Evolutionary conservation across 2,329 filamentous ascomycete genomes (phyloP).

Genomic region (Nemania sp.): DNA sequence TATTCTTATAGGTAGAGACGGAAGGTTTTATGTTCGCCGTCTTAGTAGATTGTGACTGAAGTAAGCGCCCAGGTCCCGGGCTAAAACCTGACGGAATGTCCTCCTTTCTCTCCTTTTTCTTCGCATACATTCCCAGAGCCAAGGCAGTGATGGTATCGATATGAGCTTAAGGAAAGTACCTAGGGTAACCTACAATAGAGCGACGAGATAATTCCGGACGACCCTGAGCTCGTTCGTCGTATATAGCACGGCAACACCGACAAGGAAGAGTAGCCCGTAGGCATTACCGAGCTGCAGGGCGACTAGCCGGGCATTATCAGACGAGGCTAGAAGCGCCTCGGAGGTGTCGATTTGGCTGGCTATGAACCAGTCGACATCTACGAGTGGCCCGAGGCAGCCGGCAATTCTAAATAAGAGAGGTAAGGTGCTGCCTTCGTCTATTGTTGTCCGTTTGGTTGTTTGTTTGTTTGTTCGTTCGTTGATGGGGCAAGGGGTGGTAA

Average conservation of each 20-base stretch:
- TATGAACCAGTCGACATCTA: slow-evolving; percentile 72
- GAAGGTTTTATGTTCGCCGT: neutral
- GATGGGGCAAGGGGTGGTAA: no score
- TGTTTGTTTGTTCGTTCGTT: no score
- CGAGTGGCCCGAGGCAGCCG: slow-evolving; percentile 68
- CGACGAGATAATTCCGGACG: slow-evolving; percentile 74
- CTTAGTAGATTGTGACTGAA: neutral
- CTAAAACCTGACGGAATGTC: no score
- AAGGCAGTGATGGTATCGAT: no score
- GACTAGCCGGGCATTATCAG: slow-evolving; percentile 65
- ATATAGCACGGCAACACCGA: slow-evolving; percentile 73
- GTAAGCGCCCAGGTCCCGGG: neutral
- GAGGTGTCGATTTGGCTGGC: slow-evolving; percentile 68
- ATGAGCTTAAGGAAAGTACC: no score
- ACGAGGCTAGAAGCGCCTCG: slow-evolving; percentile 52
- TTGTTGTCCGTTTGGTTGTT: neutral
- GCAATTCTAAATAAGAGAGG: slow-evolving; percentile 61
- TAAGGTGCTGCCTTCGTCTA: neutral
- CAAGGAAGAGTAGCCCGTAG: slow-evolving; percentile 73
- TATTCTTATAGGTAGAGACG: neutral
- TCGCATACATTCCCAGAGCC: no score
- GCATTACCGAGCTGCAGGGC: slow-evolving; percentile 77
- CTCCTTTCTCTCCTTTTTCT: no score
- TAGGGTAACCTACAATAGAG: slow-evolving; percentile 59
- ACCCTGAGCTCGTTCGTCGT: slow-evolving; percentile 74